Evolutionary conservation across 768 basidiomycete species (phyloP), one percentile per base, ranked within the genome.

Genomic region (Termitomyces sp.): DNA sequence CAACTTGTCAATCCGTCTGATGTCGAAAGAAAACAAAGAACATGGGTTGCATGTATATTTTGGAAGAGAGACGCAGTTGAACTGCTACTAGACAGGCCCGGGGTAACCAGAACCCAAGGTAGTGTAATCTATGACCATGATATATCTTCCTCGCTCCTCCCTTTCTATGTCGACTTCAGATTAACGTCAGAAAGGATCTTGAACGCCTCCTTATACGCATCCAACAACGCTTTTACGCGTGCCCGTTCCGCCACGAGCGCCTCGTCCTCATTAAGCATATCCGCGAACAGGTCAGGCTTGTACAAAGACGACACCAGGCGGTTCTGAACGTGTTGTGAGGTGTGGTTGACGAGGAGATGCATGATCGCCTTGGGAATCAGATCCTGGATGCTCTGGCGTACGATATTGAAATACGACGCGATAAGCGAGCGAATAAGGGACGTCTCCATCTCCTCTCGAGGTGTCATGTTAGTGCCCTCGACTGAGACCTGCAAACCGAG

Each of bases 311-410:
- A 84, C n/a, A 99, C 97, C 34, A 99, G 80, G 22, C 97, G 85
- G 70, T 97, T 97, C 74, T 98, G 97, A 27, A 99, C 93, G 18
- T 94, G 91, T 70, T 98, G 91, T 47, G 93, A 88, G n/a, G 95
- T 95, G 69, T 92, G 83, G 74, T 97, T 98, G 69, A 99, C 96
- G 62, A 98, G 82, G 66, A 95, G 85, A 76, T 98, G 96, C 96
- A 98, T 98, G 76, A 97, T 89, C 22, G 95, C 94, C 75, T 99
- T 99, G 36, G 97, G 97, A 20, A 99, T 84, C 57, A 98, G 81
- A 72, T 99, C 97, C 65, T 98, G 93, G 62, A 99, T 97, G 69
- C 89, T 93, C 73, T 98, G 95, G 45, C 97, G 88, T 24, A 95
- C 91, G 69, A 99, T 98, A 59, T 84, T 79, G 76, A 99, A 99